These are phyloP conservation scores for Lentinula sp. DNA, from an alignment of 768 basidiomycete species.

Conservation along the genomic window DNA sequence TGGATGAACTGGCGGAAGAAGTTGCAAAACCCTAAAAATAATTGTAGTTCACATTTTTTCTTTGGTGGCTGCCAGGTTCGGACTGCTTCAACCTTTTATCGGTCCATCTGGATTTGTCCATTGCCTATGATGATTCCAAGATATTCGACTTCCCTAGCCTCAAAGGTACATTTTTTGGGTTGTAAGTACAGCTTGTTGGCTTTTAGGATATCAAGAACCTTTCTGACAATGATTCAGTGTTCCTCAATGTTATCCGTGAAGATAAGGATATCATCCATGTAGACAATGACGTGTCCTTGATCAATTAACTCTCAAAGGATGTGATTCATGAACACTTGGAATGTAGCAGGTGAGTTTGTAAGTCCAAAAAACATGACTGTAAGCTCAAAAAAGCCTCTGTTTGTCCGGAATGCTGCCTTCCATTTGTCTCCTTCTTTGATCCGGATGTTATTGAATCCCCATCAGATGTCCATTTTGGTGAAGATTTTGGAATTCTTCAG, in stretches of 20 bases:
- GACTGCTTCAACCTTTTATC: too few species aligned
- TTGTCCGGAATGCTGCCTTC: conserved; percentile 36
- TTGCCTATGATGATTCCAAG: conserved; percentile 9
- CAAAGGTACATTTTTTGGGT: conserved; percentile 21
- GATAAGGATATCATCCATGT: conserved; percentile 26
- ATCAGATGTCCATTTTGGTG: too few species aligned
- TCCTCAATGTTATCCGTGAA: conserved; percentile 5
- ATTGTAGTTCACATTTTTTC: too few species aligned
- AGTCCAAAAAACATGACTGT: conserved; percentile 37
- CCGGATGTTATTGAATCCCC: conserved; percentile 36
- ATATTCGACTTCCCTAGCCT: conserved; percentile 7
- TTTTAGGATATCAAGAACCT: conserved; percentile 13
- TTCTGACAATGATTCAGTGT: conserved; percentile 6
- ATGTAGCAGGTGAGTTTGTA: conserved; percentile 24
- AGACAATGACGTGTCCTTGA: conserved; percentile 19
- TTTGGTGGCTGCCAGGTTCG: too few species aligned
- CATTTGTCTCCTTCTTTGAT: conserved; percentile 36
- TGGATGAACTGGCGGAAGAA: too few species aligned
- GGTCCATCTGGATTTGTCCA: background rate
- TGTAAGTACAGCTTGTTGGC: conserved; percentile 17
- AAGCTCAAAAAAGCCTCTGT: conserved; percentile 32
- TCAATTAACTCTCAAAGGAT: conserved; percentile 22
- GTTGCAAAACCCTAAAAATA: too few species aligned
- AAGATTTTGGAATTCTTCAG: too few species aligned
- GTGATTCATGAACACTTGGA: conserved; percentile 28